phyloP scores from a whole-genome alignment of 2,329 filamentous ascomycete species.

The Nemania diffusa region DNA sequence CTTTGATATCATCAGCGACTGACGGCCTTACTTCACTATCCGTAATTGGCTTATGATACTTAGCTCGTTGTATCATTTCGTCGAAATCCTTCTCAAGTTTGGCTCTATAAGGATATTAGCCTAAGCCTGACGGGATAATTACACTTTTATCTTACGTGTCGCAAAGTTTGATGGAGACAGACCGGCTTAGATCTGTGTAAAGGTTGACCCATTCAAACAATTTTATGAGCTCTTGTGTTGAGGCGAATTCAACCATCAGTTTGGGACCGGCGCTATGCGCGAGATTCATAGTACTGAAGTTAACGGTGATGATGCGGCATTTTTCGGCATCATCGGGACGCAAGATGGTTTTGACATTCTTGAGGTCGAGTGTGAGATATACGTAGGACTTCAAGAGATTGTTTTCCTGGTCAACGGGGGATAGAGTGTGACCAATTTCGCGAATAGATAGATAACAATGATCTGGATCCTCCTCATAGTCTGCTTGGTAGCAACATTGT shows the following conservation, averaged over 20 bases:
- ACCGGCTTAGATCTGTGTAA: neutral
- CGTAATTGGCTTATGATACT: constrained; percentile 9
- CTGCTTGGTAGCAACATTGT: constrained; percentile 37
- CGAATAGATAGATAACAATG: constrained; percentile 39
- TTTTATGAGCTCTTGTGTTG: constrained; percentile 25
- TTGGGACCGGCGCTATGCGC: constrained; percentile 27
- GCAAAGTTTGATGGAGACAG: constrained; percentile 6
- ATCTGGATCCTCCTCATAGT: constrained; percentile 14
- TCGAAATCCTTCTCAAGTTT: constrained; percentile 35
- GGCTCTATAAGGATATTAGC: constrained; percentile 33
- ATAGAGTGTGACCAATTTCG: constrained; percentile 41
- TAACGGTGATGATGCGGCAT: constrained; percentile 33
- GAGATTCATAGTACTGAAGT: constrained; percentile 4
- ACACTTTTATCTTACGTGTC: constrained; percentile 22
- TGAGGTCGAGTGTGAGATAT: constrained; percentile 43
- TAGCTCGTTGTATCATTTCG: constrained; percentile 30
- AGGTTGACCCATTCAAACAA: constrained; percentile 42
- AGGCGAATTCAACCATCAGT: constrained; percentile 44
- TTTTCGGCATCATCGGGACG: neutral
- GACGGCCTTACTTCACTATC: constrained; percentile 13
- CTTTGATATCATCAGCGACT: constrained; percentile 40
- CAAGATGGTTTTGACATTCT: constrained; percentile 22
- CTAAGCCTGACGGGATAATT: neutral
- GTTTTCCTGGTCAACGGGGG: constrained; percentile 37
- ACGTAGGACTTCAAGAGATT: constrained; percentile 32